Conservation (phyloP, 805 yeast genomes). For the Brettanomyces custersianus region DNA sequence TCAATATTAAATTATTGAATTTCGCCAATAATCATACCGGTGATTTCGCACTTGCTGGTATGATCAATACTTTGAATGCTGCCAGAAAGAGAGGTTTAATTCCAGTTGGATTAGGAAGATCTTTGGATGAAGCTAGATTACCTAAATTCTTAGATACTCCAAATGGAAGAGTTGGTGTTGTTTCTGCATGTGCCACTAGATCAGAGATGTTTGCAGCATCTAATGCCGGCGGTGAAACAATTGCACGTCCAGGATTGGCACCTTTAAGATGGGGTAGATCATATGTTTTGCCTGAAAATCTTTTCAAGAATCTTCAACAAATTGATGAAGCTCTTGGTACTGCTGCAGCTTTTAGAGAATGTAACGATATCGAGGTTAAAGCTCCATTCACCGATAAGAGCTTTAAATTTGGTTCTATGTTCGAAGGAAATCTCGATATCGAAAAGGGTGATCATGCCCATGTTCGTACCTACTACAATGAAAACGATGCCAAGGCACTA, state of each 20-base stretch:
- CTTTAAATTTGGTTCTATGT: constrained; percentile 21
- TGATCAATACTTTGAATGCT: constrained; percentile 18
- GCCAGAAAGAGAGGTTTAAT: constrained; percentile 16
- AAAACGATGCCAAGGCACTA: constrained; percentile 15
- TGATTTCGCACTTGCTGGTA: constrained; percentile 21
- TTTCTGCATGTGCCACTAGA: constrained; percentile 18
- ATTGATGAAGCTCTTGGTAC: constrained; percentile 23
- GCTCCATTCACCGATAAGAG: constrained; percentile 14
- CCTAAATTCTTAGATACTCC: constrained; percentile 19
- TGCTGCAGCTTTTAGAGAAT: constrained; percentile 20
- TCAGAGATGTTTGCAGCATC: constrained; percentile 21
- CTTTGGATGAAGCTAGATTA: constrained; percentile 17
- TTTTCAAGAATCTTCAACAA: constrained; percentile 16
- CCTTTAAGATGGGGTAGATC: constrained; percentile 21
- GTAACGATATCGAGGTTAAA: constrained; percentile 24
- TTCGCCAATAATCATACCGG: constrained; percentile 22
- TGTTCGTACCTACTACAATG: constrained; percentile 17
- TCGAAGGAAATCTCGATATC: constrained; percentile 21
- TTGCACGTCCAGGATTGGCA: constrained; percentile 21
- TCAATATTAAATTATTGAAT: constrained; percentile 17
- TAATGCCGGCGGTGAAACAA: constrained; percentile 18
- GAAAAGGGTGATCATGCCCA: constrained; percentile 19
- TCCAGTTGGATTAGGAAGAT: constrained; percentile 21
- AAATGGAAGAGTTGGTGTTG: constrained; percentile 20
- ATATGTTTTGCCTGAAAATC: constrained; percentile 19